Evolutionary conservation across 768 basidiomycete genomes (phyloP).

Genomic region (Lactifluus rugatus): DNA sequence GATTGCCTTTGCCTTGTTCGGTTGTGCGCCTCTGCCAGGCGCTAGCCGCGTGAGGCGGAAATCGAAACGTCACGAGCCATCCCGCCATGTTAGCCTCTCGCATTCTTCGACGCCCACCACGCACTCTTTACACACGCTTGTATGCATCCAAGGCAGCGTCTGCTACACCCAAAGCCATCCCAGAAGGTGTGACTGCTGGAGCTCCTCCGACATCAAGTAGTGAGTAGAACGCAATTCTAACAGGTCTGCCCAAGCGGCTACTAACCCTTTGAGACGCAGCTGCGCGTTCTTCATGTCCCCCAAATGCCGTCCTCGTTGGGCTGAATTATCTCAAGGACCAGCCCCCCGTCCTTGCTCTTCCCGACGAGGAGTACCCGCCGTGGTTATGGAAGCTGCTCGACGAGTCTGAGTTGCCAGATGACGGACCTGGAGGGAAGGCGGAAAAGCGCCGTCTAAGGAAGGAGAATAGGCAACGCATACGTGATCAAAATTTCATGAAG

Average conservation of each 20-base stretch:
- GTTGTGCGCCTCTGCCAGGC: background rate
- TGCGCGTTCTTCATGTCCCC: slow-evolving; percentile 48
- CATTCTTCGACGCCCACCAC: slow-evolving; percentile 1
- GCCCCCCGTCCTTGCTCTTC: slow-evolving; percentile 58
- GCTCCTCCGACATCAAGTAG: background rate
- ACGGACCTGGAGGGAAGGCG: slow-evolving; percentile 64
- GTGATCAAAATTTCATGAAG: slow-evolving; percentile 80
- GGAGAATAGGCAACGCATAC: slow-evolving; percentile 60
- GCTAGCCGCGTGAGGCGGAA: background rate
- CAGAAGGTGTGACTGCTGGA: background rate
- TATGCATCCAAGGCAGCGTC: background rate
- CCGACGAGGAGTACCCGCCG: slow-evolving; percentile 78
- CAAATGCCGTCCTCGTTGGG: slow-evolving; percentile 71
- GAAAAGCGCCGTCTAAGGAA: slow-evolving; percentile 43
- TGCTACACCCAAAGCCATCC: background rate
- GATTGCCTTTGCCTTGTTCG: background rate
- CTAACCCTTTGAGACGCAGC: background rate
- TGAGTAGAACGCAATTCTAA: background rate
- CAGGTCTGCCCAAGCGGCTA: background rate
- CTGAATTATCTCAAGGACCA: slow-evolving; percentile 79
- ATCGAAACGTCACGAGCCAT: background rate
- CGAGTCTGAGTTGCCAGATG: slow-evolving; percentile 51
- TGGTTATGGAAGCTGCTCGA: slow-evolving; percentile 78
- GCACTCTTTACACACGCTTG: background rate
- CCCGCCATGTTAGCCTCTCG: background rate